phyloP scores from a whole-genome alignment of 345 rosid species.

The Lepidium aucheri region DNA sequence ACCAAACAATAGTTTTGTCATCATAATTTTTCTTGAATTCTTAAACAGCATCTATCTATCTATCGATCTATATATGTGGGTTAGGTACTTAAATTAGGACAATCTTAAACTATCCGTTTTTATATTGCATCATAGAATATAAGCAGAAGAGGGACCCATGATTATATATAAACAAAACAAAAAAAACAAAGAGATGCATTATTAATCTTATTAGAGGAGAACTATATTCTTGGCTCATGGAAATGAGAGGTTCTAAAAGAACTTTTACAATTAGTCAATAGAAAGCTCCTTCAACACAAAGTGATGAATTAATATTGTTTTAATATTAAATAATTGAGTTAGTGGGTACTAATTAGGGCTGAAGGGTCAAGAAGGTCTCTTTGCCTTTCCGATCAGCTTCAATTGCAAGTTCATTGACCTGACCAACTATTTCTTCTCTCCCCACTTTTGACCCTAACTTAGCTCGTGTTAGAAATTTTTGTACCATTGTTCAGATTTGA shows the following conservation, averaged over 20 bases:
- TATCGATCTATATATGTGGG: background rate
- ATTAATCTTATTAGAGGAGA: background rate
- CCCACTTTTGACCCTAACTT: conserved; percentile 8
- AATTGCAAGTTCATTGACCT: conserved; percentile 18
- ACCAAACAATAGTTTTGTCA: conserved; percentile 5
- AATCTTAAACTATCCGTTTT: background rate
- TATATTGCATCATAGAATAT: background rate
- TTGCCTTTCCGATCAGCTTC: conserved; percentile 16
- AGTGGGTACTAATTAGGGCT: conserved; percentile 22
- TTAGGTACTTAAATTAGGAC: conserved; percentile 17
- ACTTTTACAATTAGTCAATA: conserved; percentile 2
- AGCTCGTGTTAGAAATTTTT: background rate
- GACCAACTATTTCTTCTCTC: conserved; percentile 5
- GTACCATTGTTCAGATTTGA: background rate
- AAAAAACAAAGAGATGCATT: background rate
- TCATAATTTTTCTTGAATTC: background rate
- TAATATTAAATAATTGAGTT: background rate
- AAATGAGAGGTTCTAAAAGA: background rate
- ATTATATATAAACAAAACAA: too few relatives aligned
- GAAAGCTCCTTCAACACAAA: background rate
- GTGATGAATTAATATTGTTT: too few relatives aligned
- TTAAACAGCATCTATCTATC: background rate
- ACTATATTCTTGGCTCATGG: background rate
- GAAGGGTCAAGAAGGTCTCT: conserved; percentile 21
- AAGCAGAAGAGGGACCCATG: too few relatives aligned